Evolutionary conservation across 108 stramenopile genomes (phyloP), one percentile per base, ranked within the genome.

Genomic region (Skeletonema costatum): DNA sequence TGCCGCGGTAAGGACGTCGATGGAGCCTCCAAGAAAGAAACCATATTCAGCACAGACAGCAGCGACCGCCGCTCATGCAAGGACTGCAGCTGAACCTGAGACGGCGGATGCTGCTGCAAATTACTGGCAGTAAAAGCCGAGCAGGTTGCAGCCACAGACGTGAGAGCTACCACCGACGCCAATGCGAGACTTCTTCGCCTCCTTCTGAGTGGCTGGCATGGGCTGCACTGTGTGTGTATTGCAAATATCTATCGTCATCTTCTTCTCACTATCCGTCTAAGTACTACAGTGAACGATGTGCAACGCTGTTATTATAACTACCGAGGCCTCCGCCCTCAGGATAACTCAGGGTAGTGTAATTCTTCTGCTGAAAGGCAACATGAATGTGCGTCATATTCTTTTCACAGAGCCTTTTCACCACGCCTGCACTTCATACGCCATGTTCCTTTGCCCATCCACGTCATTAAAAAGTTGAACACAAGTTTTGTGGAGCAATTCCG

Each of bases 1-100:
- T 68, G 31, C 48, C 42, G 30, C 12, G 25, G 32, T 1, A 31
- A 33, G 5, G 48, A 31, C 14, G 68, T 32, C 32, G 68, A 50
- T 31, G 68, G 68, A 32, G 68, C 68, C 31, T 68, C 68, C 50
- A 68, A 16, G 16, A 68, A 68, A 14, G 68, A 68, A 12, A 68
- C 68, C 68, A 68, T 68, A 48, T 68, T 53, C n/a, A 68, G 32
- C 30, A 68, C 31, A 19, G 48, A 50, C 50, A 51, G 30, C 30
- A 48, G 32, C 29, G 48, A 68, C 50, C 68, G 46, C 31, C 9
- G 25, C 50, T 32, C 30, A 16, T 16, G 13, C 12, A 31, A 8
- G 2, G 30, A 14, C 25, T 35, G 46, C 31, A n/a, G 29, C 32
- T 44, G 38, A 17, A 39, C 19, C n/a, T 66, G 39, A 30, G 12